Base-by-base conservation (phyloP, 75 land plant genomes). In the Selaginella tamariscina region DNA sequence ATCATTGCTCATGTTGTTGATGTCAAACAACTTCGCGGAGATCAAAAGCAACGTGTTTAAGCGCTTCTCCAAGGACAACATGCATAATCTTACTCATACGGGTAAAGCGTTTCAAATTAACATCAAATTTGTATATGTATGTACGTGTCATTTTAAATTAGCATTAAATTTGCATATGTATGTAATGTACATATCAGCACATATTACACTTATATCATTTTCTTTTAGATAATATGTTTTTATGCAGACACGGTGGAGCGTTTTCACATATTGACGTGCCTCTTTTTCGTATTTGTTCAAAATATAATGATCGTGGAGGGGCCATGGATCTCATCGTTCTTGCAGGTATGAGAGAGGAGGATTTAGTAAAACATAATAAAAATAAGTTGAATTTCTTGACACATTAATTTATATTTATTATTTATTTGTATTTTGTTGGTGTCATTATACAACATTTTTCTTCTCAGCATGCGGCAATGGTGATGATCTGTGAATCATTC, bases 1-100 rank as follows among this genome's bases (percentile, higher is more conserved):
- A 81, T 87, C 91, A 2, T 76, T 95, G 73, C 62, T 87, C 68
- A 85, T 93, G 62, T 77, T 95, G 56, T 80, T 95, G 63, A 85
- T 95, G 27, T 95, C 99, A 13, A 95, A 95, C 64, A 95, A 95
- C 64, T 95, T 95, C 79, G 86, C 96, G n/a, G 99, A 95, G 80
- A 90, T 95, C 24, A 95, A 95, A 79, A 90, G 99, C 75, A 95
- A 83, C 77, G 99, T 95, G 24, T 95, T 95, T 71, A 95, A 95
- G 67, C 84, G 91, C 20, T 71, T 87, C 30, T 83, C 83, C 79
- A 87, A 82, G 70, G 96, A 83, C 31, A 89, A 95, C 57, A 76
- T 95, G 32, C 99, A 95, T 59, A 84, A 77, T 72, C 56, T 89
- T 55, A 96, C 85, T 15, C 87, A 84, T 55, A 77, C 66, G 78